phyloP scores from a whole-genome alignment of 768 basidiomycete genomes.

The Tremella fuciformis region DNA sequence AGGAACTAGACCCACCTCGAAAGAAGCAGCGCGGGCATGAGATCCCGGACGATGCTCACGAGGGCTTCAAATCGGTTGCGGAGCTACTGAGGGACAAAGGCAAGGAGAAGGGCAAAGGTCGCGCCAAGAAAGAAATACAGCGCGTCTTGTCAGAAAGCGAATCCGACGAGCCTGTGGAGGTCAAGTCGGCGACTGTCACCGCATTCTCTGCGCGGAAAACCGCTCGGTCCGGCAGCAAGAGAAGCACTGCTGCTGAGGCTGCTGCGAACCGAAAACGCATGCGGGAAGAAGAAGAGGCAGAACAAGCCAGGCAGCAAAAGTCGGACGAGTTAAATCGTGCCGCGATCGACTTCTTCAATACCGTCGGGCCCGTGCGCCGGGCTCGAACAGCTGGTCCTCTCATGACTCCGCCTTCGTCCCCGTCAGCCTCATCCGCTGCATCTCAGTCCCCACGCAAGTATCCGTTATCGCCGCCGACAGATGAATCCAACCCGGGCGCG shows the following conservation, averaged over 20 bases:
- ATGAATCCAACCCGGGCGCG: constrained; percentile 4
- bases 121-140: constrained; percentile 6
- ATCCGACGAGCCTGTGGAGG: constrained; percentile 17
- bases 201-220: constrained; percentile 4
- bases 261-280: constrained; percentile 18
- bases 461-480: constrained; percentile 13
- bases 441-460: background rate
- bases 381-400: constrained; percentile 8
- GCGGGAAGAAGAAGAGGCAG: constrained; percentile 23
- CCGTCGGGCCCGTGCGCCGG: constrained; percentile 19
- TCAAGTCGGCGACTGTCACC: constrained; percentile 14
- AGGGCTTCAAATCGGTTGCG: constrained; percentile 47
- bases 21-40: constrained; percentile 37
- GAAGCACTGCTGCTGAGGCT: constrained; percentile 11
- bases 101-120: constrained; percentile 10
- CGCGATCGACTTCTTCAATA: constrained; percentile 39
- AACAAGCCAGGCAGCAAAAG: constrained; percentile 3
- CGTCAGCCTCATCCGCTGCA: constrained; percentile 1
- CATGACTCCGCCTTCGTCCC: constrained; percentile 28
- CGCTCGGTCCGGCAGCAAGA: background rate
- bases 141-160: constrained; percentile 14
- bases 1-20: constrained; percentile 58
- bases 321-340: constrained; percentile 13
- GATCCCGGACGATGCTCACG: constrained; percentile 45
- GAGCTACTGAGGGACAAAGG: constrained; percentile 27